Conservation (phyloP, 495 filamentous ascomycete species). For the Bacidia rubella region DNA sequence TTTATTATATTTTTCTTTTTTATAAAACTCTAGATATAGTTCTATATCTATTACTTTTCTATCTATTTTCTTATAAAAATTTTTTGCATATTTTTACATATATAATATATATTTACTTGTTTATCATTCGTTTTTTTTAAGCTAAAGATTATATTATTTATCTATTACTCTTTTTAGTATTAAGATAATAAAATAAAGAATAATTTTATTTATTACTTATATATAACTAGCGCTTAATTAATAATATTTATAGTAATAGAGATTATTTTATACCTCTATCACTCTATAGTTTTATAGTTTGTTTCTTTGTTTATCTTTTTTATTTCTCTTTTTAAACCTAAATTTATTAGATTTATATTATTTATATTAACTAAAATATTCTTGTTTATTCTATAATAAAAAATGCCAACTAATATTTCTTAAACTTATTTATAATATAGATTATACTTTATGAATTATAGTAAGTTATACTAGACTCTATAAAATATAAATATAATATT, state of each 20-base stretch:
- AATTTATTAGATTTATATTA: neutral
- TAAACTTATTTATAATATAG: conserved; percentile 2
- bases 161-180: too few species aligned
- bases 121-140: too few species aligned
- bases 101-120: too few species aligned
- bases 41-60: too few species aligned
- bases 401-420: neutral
- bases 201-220: too few species aligned
- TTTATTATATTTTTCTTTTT: too few species aligned
- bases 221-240: neutral
- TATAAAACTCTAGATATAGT: conserved; percentile 1
- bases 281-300: neutral
- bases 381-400: neutral
- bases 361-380: neutral
- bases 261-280: neutral
- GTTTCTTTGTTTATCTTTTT: conserved; percentile 1
- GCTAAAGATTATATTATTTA: too few species aligned
- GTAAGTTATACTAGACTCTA: neutral
- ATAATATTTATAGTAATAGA: neutral
- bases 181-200: too few species aligned
- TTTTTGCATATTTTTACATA: too few species aligned
- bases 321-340: conserved; percentile 5
- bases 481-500: conserved; percentile 3
- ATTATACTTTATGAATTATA: neutral
- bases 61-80: too few species aligned